phyloP scores from a whole-genome alignment of 2,329 filamentous ascomycete species.

The Pestalotiopsis sp. region DNA sequence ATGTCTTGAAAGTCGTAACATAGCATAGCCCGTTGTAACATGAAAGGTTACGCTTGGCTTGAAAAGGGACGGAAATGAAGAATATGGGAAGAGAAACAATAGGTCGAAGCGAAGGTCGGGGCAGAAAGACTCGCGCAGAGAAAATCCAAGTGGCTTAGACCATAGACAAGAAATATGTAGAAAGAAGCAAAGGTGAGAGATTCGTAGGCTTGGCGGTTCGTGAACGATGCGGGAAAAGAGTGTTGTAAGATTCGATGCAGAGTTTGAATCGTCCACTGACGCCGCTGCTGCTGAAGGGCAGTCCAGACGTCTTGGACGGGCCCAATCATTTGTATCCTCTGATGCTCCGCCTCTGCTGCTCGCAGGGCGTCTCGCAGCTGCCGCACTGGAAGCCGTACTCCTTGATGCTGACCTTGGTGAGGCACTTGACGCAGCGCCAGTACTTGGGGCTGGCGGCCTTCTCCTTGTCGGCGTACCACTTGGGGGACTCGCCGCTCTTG shows the following conservation, averaged over 20 bases:
- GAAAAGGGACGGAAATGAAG: background rate
- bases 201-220: background rate
- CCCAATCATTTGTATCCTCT: slow-evolving; percentile 15
- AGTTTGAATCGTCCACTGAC: background rate
- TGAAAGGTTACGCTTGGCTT: background rate
- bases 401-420: slow-evolving; percentile 45
- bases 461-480: slow-evolving; percentile 40
- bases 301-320: too few species aligned
- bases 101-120: background rate
- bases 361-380: slow-evolving; percentile 48
- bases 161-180: background rate
- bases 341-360: slow-evolving; percentile 38
- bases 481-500: slow-evolving; percentile 26
- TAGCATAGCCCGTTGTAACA: background rate
- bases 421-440: slow-evolving; percentile 60
- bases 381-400: slow-evolving; percentile 47
- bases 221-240: background rate
- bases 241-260: background rate
- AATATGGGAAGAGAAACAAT: background rate
- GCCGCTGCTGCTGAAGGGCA: too few species aligned
- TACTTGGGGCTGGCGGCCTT: slow-evolving; percentile 43
- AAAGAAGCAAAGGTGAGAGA: background rate
- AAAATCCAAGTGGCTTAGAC: background rate
- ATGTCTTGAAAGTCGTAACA: background rate
- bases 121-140: background rate